These are phyloP conservation scores for Tricholoma hemisulphureum DNA, from an alignment of 768 basidiomycete genomes.

Conservation along the genomic window DNA sequence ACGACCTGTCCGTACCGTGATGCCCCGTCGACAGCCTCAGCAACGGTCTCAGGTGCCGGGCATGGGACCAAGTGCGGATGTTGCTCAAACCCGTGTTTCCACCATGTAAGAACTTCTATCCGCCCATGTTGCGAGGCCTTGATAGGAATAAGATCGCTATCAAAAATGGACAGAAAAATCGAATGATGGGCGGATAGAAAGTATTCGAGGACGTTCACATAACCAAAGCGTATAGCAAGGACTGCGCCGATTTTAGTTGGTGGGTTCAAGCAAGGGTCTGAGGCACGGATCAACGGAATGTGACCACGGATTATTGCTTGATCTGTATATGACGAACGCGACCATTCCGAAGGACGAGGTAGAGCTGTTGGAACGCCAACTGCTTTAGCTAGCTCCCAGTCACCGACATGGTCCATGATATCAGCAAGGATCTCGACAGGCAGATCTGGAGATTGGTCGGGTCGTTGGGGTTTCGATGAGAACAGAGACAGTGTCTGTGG, in stretches of 20 bases:
- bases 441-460: slow-evolving; percentile 53
- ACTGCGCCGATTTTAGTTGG: slow-evolving; percentile 72
- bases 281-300: slow-evolving; percentile 57
- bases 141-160: slow-evolving; percentile 68
- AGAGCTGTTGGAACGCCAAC: slow-evolving; percentile 73
- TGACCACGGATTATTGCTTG: slow-evolving; percentile 68
- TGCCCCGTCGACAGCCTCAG: slow-evolving; percentile 76
- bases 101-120: slow-evolving; percentile 74
- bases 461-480: slow-evolving; percentile 26
- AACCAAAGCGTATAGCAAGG: slow-evolving; percentile 68
- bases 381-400: slow-evolving; percentile 83
- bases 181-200: slow-evolving; percentile 63
- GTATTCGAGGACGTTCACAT: slow-evolving; percentile 73
- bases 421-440: slow-evolving; percentile 76
- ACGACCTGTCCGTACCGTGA: slow-evolving; percentile 72
- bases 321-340: slow-evolving; percentile 65
- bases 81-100: slow-evolving; percentile 63
- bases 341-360: slow-evolving; percentile 67
- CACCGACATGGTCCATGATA: slow-evolving; percentile 74
- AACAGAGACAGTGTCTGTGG: slow-evolving; percentile 27
- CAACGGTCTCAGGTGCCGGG: slow-evolving; percentile 52
- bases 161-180: slow-evolving; percentile 64
- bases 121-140: slow-evolving; percentile 78
- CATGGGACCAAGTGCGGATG: slow-evolving; percentile 59
- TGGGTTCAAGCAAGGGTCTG: slow-evolving; percentile 51